Base-by-base conservation (phyloP, 805 yeast genomes). In the Cyberlindnera veronae region DNA sequence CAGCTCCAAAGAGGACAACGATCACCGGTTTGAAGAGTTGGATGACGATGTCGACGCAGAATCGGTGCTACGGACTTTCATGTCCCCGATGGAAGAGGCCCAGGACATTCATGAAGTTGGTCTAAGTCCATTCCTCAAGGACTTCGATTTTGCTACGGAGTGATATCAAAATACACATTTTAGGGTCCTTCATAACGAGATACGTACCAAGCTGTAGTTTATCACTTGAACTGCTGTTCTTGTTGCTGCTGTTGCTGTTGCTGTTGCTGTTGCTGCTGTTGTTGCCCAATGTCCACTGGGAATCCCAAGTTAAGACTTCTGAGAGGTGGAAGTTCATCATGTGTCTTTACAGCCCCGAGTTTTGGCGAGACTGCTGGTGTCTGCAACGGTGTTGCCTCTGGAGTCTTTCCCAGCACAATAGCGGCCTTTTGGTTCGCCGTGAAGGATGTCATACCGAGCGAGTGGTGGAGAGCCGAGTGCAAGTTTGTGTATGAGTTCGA, bases 361-460 rank as follows among this genome's bases (percentile, higher is more conserved):
- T 37, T 54, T 16, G 61, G 61, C 4, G 57, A 52, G 1, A 56
- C 60, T 1, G 45, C 49, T 4, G 49, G 49, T 1, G 61, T 56
- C 29, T 55, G 60, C 12, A 56, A 23, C 7, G 61, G 61, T 1
- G 61, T 56, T 1, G 50, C 54, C 23, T 56, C 61, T 17, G 61
- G 61, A 1, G 61, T 54, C 42, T 54, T 56, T 4, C 60, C 60
- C 38, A 53, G 22, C 4, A 53, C 16, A 22, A 45, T 45, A 17
- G 49, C 41, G 41, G 46, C 6, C 38, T 41, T 31, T 15, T 48
- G 45, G 5, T 40, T 40, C 10, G 33, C 33, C 2, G 43, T 31
- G 14, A 46, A 29, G 3, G 49, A 33, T 1, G 55, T 53, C 54
- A 48, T 53, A 1, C 50, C 50, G 16, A 54, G 22, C 1, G 53